Percentiles rank a stretch among this genome's conserved stretches.
phyloP scores from a whole-genome alignment of 1,139 yeast species.

The Sugiyamaella sp. region DNA sequence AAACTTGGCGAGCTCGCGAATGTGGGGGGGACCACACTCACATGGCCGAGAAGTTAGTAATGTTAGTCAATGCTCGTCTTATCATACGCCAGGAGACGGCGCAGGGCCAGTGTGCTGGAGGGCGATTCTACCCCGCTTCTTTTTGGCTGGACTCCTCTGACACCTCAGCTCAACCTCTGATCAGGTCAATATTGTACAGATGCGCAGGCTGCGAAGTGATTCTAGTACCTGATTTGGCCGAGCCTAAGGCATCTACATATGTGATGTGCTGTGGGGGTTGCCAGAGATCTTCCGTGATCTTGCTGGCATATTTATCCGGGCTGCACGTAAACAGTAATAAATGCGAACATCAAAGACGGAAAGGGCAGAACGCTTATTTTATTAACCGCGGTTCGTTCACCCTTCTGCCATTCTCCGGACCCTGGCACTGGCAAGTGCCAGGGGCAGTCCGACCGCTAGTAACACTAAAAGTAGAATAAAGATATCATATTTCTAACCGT shows the following conservation, averaged over 20 bases:
- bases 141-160: background rate
- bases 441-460: too few species aligned
- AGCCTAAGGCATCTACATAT: background rate
- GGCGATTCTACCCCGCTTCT: background rate
- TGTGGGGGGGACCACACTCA: background rate
- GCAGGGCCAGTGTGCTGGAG: too few species aligned
- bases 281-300: slow-evolving; percentile 10
- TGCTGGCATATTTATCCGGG: slow-evolving; percentile 11
- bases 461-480: too few species aligned
- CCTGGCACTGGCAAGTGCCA: too few species aligned
- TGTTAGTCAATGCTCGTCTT: too few species aligned
- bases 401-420: too few species aligned
- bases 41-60: too few species aligned
- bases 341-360: background rate
- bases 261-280: slow-evolving; percentile 8
- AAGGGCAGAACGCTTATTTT: background rate
- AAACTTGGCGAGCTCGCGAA: too few species aligned
- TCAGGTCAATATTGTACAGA: too few species aligned
- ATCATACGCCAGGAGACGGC: too few species aligned
- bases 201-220: too few species aligned
- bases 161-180: background rate
- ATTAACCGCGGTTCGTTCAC: background rate
- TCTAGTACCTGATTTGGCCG: background rate
- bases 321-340: background rate
- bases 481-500: too few species aligned